Conservation (phyloP, 2,329 filamentous ascomycete genomes). For the Colletotrichum destructivum region DNA sequence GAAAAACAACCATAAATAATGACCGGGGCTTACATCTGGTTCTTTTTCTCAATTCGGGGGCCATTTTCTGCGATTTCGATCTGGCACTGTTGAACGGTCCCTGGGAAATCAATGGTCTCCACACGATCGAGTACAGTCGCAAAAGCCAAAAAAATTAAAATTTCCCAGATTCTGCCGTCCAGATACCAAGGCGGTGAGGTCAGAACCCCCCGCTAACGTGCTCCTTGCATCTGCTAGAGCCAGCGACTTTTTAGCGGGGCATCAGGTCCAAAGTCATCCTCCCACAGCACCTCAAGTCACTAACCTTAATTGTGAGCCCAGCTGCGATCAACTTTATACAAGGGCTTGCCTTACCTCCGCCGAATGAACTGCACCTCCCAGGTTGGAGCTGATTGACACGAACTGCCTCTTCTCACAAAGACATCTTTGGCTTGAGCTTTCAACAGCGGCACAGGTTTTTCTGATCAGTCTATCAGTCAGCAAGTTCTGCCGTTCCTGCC, state of each 20-base stretch:
- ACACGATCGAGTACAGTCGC: slow-evolving; percentile 28
- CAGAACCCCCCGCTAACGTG: slow-evolving; percentile 33
- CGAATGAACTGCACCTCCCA: background rate
- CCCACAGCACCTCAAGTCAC: slow-evolving; percentile 15
- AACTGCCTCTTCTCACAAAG: background rate
- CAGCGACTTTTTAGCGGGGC: slow-evolving; percentile 29
- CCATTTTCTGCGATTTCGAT: slow-evolving; percentile 54
- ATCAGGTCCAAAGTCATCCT: slow-evolving; percentile 9
- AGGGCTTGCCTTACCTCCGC: too few relatives aligned
- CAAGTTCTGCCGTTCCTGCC: background rate
- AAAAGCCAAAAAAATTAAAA: slow-evolving; percentile 48
- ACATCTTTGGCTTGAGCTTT: background rate
- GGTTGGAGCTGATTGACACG: background rate
- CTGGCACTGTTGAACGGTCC: slow-evolving; percentile 26
- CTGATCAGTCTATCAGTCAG: background rate
- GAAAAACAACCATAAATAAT: background rate
- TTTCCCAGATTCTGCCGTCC: slow-evolving; percentile 43
- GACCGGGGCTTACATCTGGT: slow-evolving; percentile 47
- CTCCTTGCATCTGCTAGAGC: slow-evolving; percentile 5
- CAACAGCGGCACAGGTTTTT: background rate
- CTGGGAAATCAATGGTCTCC: slow-evolving; percentile 22
- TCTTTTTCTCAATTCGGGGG: slow-evolving; percentile 60
- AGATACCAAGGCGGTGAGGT: slow-evolving; percentile 36
- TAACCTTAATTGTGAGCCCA: slow-evolving; percentile 19
- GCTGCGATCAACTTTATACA: background rate